phyloP scores from a whole-genome alignment of 192 early-diverging fungal genomes.

The Coemansia sp. region DNA sequence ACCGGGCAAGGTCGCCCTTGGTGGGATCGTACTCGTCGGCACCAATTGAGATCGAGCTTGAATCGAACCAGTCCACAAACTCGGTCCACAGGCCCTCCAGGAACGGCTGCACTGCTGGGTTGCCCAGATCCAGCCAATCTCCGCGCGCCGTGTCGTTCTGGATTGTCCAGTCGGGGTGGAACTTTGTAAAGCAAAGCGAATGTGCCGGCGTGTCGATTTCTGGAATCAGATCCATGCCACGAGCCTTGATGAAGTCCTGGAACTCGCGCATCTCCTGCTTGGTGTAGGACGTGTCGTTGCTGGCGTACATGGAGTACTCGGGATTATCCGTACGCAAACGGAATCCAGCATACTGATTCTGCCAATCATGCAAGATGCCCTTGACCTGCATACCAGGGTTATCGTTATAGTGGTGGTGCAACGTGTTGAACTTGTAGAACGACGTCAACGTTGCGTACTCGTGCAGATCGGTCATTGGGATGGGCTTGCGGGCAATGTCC shows the following conservation, averaged over 20 bases:
- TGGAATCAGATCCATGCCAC: conserved; percentile 46
- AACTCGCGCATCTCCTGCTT: conserved; percentile 48
- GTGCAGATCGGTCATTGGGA: conserved; percentile 44
- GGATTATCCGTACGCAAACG: conserved; percentile 51
- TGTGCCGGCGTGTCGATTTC: conserved; percentile 54
- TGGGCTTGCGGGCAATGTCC: conserved; percentile 51
- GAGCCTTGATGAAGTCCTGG: conserved; percentile 49
- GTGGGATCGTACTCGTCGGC: conserved; percentile 50
- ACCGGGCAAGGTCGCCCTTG: conserved; percentile 43
- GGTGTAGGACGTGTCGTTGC: conserved; percentile 38
- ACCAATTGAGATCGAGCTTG: conserved; percentile 44
- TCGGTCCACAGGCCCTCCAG: conserved; percentile 46
- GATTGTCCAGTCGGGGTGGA: conserved; percentile 51
- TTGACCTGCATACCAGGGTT: conserved; percentile 40
- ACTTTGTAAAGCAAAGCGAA: conserved; percentile 51
- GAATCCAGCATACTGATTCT: conserved; percentile 46
- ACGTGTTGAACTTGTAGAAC: conserved; percentile 55
- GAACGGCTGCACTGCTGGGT: conserved; percentile 39
- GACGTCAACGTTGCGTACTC: conserved; percentile 47
- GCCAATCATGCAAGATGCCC: conserved; percentile 32
- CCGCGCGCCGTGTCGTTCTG: conserved; percentile 32
- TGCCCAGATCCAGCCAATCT: conserved; percentile 52
- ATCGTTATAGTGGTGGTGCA: conserved; percentile 52
- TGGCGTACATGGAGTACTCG: conserved; percentile 38
- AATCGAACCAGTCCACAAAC: conserved; percentile 52